phyloP scores from a whole-genome alignment of 2,329 filamentous ascomycete genomes.

The Arthrobotrys sphaeroides region DNA sequence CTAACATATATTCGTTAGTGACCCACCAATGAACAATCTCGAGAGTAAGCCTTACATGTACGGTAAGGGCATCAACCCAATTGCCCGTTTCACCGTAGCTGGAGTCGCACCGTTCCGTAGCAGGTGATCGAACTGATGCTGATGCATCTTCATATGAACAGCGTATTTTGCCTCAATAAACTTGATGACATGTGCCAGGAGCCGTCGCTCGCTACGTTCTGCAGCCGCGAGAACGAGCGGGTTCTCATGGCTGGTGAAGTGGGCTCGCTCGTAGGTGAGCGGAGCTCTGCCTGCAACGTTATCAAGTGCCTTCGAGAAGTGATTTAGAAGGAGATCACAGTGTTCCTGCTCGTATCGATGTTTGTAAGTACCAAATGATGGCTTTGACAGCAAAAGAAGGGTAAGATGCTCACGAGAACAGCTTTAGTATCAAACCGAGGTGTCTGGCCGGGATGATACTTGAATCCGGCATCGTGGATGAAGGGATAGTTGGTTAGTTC shows the following conservation, averaged over 20 bases:
- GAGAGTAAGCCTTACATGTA: conserved; percentile 16
- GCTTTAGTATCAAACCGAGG: conserved; percentile 31
- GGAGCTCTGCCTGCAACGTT: conserved; percentile 35
- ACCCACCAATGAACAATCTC: background rate
- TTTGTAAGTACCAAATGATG: background rate
- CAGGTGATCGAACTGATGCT: conserved; percentile 38
- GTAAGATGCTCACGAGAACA: conserved; percentile 28
- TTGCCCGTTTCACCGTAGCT: background rate
- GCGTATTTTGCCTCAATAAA: conserved; percentile 44
- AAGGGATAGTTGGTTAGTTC: conserved; percentile 29
- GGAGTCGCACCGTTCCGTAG: conserved; percentile 20
- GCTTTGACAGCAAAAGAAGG: background rate
- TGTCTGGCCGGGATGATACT: conserved; percentile 18
- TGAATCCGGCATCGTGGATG: conserved; percentile 24
- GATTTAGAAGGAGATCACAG: conserved; percentile 30
- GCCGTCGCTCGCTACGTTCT: conserved; percentile 42
- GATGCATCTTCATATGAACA: conserved; percentile 28
- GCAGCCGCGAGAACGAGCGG: conserved; percentile 31
- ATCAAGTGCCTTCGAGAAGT: conserved; percentile 35
- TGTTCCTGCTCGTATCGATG: conserved; percentile 17
- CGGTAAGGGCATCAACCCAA: conserved; percentile 31
- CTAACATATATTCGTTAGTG: background rate
- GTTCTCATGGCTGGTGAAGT: conserved; percentile 30
- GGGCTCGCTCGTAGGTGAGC: conserved; percentile 38
- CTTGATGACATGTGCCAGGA: conserved; percentile 35